Percentiles rank a stretch among this genome's conserved stretches.
Conservation (phyloP, 352 stramenopile genomes). For the Phytophthora tubulina region DNA sequence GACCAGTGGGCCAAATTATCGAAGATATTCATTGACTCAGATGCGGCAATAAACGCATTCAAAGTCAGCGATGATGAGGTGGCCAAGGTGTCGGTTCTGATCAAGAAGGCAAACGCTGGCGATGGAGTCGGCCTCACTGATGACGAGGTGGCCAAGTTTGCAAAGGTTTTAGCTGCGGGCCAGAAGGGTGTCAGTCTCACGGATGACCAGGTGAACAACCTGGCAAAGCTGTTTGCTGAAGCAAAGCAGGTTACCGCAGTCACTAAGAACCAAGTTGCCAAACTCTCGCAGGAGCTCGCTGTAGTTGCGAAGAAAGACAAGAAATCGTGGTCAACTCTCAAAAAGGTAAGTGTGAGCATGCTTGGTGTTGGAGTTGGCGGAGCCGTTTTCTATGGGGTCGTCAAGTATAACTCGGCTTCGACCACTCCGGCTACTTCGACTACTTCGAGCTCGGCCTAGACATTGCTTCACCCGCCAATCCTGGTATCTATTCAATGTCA, state of each 20-base stretch:
- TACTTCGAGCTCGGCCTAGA: no score
- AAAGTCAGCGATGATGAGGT: background rate
- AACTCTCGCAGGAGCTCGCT: background rate
- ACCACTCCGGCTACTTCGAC: no score
- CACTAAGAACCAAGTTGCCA: background rate
- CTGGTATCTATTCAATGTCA: no score
- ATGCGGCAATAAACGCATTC: background rate
- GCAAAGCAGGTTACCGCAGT: background rate
- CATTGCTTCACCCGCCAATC: no score
- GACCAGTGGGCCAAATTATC: background rate
- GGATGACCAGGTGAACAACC: background rate
- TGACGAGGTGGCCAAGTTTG: background rate
- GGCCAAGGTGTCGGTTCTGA: background rate
- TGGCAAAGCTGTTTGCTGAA: background rate
- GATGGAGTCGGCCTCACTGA: background rate
- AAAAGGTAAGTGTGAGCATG: background rate
- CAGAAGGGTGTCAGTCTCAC: background rate
- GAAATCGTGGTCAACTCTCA: background rate
- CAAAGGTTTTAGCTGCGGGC: background rate
- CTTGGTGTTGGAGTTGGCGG: background rate
- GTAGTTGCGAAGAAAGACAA: background rate
- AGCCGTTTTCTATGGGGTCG: background rate
- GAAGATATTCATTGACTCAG: background rate
- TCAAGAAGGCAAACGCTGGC: background rate
- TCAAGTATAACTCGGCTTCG: background rate